Evolutionary conservation across 2,329 filamentous ascomycete genomes (phyloP), one percentile per base, ranked within the genome.

Genomic region (Bipolaris victoriae): DNA sequence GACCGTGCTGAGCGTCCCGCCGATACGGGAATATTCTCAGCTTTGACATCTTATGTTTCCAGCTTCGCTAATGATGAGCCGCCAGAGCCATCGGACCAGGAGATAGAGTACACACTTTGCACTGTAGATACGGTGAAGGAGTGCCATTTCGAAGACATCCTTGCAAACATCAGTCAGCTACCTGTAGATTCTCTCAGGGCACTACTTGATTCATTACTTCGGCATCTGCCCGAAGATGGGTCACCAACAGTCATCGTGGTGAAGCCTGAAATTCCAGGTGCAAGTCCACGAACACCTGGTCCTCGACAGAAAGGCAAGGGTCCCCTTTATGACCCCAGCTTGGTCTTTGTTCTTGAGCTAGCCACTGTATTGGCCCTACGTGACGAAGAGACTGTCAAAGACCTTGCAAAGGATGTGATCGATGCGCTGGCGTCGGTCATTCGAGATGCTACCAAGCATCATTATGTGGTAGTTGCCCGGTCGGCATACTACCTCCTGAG

Each of bases 31-130:
- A 85, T 99, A 48, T 92, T 99, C 74, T 97, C 93, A 3, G 92
- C 94, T 1, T 91, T 99, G 69, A 96, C 94, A 0, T 96, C 91
- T 5, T 99, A 98, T 70, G 92, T 99, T 31, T 96, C 93, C n/a
- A 98, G 94, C 75, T 98, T 99, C 74, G 95, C 96, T 40, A 96
- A 95, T 10, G 95, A 98, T 76, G 95, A 99, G 71, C 95, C 95
- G 11, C 95, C 95, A 0, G 95, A 99, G 78, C 95, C 95, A 2
- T 98, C 95, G 1, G 92, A 98, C 63, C 94, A 98, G 73, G 95
- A 99, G 75, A 83, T 99, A 29, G 95, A 99, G 70, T 97, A 95
- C 72, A 98, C 95, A 0, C 81, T 99, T 9, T 95, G 91, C 73
- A 94, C 95, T 0, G 90, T 97, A 2, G 95, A 98, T 74, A 99